Percentiles rank a stretch among this genome's conserved stretches.
phyloP scores from a whole-genome alignment of 2,329 filamentous ascomycete genomes.

The Botrytis medusae region DNA sequence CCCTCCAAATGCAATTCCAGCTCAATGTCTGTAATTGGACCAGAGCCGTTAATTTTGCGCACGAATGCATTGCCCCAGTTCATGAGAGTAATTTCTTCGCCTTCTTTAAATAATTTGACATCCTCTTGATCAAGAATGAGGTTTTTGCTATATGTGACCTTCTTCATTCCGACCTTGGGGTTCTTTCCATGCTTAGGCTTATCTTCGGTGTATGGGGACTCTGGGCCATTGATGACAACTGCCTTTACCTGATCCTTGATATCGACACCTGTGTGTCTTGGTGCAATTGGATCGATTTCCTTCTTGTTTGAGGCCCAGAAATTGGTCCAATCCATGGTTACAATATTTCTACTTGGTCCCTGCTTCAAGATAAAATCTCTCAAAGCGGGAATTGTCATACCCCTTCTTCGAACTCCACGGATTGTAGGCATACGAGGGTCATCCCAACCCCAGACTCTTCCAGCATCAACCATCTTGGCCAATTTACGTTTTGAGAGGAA shows the following conservation, averaged over 20 bases:
- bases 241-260: slow-evolving; percentile 71
- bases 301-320: slow-evolving; percentile 75
- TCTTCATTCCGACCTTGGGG: slow-evolving; percentile 78
- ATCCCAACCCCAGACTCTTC: slow-evolving; percentile 80
- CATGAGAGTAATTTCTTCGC: slow-evolving; percentile 95
- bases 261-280: slow-evolving; percentile 71
- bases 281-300: slow-evolving; percentile 74
- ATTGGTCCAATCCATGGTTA: slow-evolving; percentile 78
- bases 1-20: slow-evolving; percentile 88
- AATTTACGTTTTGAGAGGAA: slow-evolving; percentile 86
- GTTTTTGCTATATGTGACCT: slow-evolving; percentile 73
- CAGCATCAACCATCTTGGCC: slow-evolving; percentile 75
- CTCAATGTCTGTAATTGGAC: slow-evolving; percentile 67
- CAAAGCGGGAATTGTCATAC: slow-evolving; percentile 76
- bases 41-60: slow-evolving; percentile 59
- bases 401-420: slow-evolving; percentile 73
- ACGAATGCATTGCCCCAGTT: slow-evolving; percentile 92
- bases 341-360: slow-evolving; percentile 79
- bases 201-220: slow-evolving; percentile 64
- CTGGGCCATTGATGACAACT: slow-evolving; percentile 64
- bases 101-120: slow-evolving; percentile 73
- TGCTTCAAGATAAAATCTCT: slow-evolving; percentile 84
- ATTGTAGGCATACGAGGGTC: slow-evolving; percentile 85
- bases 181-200: slow-evolving; percentile 92
- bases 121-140: slow-evolving; percentile 86